Percentiles rank a stretch among this genome's conserved stretches.
Conservation (phyloP, 805 yeast species). For the Komagataella populi region DNA sequence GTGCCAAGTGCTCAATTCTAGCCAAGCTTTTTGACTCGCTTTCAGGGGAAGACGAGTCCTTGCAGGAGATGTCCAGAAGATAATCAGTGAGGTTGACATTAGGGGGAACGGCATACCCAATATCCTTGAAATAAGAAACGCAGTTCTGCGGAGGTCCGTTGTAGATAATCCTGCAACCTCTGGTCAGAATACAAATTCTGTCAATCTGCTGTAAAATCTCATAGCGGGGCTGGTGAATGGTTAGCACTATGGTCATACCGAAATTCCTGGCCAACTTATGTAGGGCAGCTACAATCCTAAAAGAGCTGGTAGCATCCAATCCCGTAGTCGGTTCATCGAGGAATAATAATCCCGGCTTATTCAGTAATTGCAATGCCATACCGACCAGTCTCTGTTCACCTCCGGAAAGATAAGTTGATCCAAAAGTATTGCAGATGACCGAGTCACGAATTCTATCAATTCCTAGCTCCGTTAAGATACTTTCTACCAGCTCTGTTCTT, state of each 20-base stretch:
- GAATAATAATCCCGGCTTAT: slow-evolving; percentile 54
- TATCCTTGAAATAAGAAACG: slow-evolving; percentile 3
- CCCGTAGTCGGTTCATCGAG: slow-evolving; percentile 79
- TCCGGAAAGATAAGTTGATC: slow-evolving; percentile 47
- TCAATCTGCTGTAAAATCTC: slow-evolving; percentile 54
- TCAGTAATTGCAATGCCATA: slow-evolving; percentile 54
- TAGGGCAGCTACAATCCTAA: slow-evolving; percentile 39
- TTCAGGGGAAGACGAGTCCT: slow-evolving; percentile 17
- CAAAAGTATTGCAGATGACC: slow-evolving; percentile 29
- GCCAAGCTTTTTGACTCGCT: slow-evolving; percentile 12
- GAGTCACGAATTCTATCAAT: slow-evolving; percentile 39
- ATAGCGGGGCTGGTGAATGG: slow-evolving; percentile 66
- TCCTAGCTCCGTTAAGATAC: slow-evolving; percentile 42
- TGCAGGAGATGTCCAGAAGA: slow-evolving; percentile 23
- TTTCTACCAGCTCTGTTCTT: slow-evolving; percentile 31
- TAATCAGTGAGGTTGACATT: slow-evolving; percentile 16
- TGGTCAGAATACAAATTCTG: slow-evolving; percentile 44
- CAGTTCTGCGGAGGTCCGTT: slow-evolving; percentile 4
- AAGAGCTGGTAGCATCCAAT: slow-evolving; percentile 57
- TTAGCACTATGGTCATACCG: slow-evolving; percentile 53
- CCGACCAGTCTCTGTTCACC: slow-evolving; percentile 65
- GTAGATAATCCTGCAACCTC: slow-evolving; percentile 29
- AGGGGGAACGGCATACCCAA: slow-evolving; percentile 3
- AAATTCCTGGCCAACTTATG: slow-evolving; percentile 31
- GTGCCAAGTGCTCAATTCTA: slow-evolving; percentile 16